These are phyloP conservation scores for Eutreptiella sp. DNA, from an alignment of 208 protist genomes.

Conservation along the genomic window DNA sequence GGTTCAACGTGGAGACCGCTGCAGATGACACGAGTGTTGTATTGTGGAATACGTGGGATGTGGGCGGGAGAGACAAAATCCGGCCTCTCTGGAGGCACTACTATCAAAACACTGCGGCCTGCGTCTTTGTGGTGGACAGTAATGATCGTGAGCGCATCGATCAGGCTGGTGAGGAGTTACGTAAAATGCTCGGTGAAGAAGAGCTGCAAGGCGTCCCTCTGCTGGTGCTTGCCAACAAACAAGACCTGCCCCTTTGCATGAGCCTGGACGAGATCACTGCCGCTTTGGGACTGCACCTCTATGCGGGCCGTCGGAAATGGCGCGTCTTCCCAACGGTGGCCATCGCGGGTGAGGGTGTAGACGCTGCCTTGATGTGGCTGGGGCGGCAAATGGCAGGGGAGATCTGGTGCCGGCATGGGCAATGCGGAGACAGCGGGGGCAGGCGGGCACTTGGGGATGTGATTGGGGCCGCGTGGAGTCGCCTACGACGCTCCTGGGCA, in stretches of 20 bases:
- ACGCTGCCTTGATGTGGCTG: too few species aligned
- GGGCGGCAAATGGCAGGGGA: too few species aligned
- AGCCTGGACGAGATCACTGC: slow-evolving; percentile 64
- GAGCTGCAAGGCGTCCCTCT: slow-evolving; percentile 56
- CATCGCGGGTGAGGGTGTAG: too few species aligned
- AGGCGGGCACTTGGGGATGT: too few species aligned
- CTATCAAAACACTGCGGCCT: slow-evolving; percentile 83
- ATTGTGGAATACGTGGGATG: slow-evolving; percentile 97
- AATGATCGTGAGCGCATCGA: slow-evolving; percentile 62
- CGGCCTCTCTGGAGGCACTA: slow-evolving; percentile 91
- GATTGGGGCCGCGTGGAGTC: too few species aligned
- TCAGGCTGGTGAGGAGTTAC: slow-evolving; percentile 19
- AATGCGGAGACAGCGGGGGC: too few species aligned
- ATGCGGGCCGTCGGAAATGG: too few species aligned
- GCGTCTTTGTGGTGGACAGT: slow-evolving; percentile 89
- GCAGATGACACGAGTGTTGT: slow-evolving; percentile 87
- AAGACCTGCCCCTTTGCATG: slow-evolving; percentile 72
- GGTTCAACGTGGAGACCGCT: slow-evolving; percentile 72
- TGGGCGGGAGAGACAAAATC: slow-evolving; percentile 94
- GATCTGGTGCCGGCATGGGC: too few species aligned
- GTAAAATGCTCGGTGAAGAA: not conserved
- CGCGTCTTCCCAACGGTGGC: too few species aligned
- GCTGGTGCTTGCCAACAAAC: slow-evolving; percentile 82
- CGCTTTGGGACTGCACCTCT: slow-evolving; percentile 61
- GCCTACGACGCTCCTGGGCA: too few species aligned